These are phyloP conservation scores for Macadamia tetraphylla DNA, from an alignment of 164 flowering plant species.

Conservation along the genomic window DNA sequence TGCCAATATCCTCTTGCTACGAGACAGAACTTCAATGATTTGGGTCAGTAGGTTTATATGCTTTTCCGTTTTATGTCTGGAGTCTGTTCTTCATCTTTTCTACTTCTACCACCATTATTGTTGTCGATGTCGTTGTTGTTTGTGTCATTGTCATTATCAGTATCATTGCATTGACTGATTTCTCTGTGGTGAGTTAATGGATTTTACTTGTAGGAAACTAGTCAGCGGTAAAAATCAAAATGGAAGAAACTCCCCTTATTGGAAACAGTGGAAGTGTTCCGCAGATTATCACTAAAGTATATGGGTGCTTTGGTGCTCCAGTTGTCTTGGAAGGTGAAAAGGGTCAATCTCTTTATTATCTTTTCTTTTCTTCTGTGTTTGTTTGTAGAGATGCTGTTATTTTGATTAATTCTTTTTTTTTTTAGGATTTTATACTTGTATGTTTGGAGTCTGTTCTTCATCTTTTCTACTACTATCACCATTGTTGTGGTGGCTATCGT, in stretches of 20 bases:
- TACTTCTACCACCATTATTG: background rate
- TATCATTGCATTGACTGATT: background rate
- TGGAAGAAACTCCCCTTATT: background rate
- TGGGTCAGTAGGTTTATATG: constrained; percentile 8
- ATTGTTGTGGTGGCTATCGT: background rate
- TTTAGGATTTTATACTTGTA: background rate
- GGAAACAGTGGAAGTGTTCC: constrained; percentile 4
- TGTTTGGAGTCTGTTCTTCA: background rate
- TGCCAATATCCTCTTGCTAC: background rate
- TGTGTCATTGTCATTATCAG: background rate
- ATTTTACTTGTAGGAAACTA: background rate
- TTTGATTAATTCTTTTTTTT: too few relatives aligned
- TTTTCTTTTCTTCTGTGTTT: background rate
- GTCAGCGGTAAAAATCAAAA: background rate
- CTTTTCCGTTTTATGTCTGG: too few relatives aligned
- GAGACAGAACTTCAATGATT: background rate
- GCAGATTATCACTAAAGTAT: background rate
- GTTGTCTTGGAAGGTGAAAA: constrained; percentile 3
- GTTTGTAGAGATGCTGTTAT: background rate
- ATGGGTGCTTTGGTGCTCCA: background rate
- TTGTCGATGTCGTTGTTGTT: background rate
- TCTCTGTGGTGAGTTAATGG: background rate
- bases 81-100: background rate
- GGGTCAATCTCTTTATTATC: background rate
- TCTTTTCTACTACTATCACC: background rate